Evolutionary conservation across 2,329 filamentous ascomycete genomes (phyloP).

Genomic region (Talaromyces piceae): DNA sequence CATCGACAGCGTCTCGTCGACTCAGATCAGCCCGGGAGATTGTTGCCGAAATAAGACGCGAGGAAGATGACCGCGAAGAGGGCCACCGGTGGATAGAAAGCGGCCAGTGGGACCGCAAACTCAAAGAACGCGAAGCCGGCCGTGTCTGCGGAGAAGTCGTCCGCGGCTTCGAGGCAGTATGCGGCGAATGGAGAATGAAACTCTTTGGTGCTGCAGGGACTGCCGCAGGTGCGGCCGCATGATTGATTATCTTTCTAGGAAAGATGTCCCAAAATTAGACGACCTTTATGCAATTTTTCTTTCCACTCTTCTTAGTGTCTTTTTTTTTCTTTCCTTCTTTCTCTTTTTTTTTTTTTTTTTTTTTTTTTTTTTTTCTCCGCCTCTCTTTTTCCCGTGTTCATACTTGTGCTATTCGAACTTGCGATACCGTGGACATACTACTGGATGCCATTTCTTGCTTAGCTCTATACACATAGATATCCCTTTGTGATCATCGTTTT

Average conservation of each 20-base stretch:
- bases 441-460: slow-evolving; percentile 2
- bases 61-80: slow-evolving; percentile 74
- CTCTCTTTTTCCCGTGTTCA: not conserved
- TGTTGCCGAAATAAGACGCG: slow-evolving; percentile 73
- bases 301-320: not conserved
- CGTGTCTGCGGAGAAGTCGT: slow-evolving; percentile 80
- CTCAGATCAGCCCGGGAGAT: slow-evolving; percentile 77
- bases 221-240: slow-evolving; percentile 24
- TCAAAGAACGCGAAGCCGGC: slow-evolving; percentile 73
- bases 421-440: slow-evolving; percentile 5
- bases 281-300: not conserved
- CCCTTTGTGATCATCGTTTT: slow-evolving; percentile 1
- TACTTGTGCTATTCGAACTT: not conserved
- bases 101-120: slow-evolving; percentile 73
- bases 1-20: slow-evolving; percentile 69
- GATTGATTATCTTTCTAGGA: not conserved
- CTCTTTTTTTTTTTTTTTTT: not conserved
- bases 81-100: slow-evolving; percentile 73
- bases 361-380: not conserved
- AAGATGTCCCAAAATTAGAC: not conserved
- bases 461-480: slow-evolving; percentile 8
- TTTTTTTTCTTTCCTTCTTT: not conserved
- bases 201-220: slow-evolving; percentile 46
- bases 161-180: slow-evolving; percentile 85
- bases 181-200: slow-evolving; percentile 72